Conservation (phyloP, 1,284 basidiomycete species). For the Neolentinus lepideus region DNA sequence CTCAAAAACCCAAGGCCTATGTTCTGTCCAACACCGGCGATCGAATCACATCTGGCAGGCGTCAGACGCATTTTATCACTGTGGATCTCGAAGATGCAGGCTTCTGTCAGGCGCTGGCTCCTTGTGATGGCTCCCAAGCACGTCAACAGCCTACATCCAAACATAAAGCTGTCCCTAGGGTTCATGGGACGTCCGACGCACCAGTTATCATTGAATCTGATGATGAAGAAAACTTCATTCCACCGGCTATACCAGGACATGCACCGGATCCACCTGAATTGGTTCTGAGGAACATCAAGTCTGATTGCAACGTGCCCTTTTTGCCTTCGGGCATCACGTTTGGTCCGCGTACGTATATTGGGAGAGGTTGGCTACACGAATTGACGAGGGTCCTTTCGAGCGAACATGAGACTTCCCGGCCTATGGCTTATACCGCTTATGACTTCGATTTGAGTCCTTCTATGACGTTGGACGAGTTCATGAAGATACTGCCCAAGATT, state of each 20-base stretch:
- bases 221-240: neutral
- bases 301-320: conserved; percentile 25
- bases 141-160: neutral
- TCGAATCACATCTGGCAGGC: neutral
- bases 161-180: neutral
- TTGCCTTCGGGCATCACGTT: conserved; percentile 47
- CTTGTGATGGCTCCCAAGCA: neutral
- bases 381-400: neutral
- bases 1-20: neutral
- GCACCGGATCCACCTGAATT: neutral
- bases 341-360: conserved; percentile 39
- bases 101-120: neutral
- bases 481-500: neutral
- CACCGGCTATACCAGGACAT: neutral
- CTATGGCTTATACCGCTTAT: neutral
- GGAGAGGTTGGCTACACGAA: conserved; percentile 49
- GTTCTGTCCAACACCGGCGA: neutral
- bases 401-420: neutral
- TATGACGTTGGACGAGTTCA: neutral
- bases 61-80: neutral
- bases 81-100: conserved; percentile 1
- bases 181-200: neutral
- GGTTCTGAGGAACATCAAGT: neutral
- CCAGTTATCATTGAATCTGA: neutral
- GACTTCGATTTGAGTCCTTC: neutral